These are phyloP conservation scores for Fusarium nematophilum DNA, from an alignment of 2,329 filamentous ascomycete genomes.

Conservation along the genomic window DNA sequence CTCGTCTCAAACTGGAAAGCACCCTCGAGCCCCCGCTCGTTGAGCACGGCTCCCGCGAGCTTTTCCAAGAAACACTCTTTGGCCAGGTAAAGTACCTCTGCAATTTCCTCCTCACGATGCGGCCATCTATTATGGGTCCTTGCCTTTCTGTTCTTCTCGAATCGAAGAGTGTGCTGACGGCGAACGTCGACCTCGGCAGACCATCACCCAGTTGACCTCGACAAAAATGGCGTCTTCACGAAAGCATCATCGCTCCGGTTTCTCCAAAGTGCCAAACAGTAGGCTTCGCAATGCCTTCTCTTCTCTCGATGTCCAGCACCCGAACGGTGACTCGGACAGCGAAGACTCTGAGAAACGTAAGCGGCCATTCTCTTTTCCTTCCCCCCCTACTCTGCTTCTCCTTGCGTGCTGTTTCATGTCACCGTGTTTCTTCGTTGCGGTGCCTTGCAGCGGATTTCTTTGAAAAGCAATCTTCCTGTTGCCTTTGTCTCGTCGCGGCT, in stretches of 20 bases:
- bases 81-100: conserved; percentile 13
- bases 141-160: neutral
- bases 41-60: neutral
- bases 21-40: neutral
- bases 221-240: conserved; percentile 21
- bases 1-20: neutral
- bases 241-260: conserved; percentile 12
- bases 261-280: neutral
- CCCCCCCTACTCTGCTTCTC: neutral
- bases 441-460: neutral
- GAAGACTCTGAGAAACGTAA: conserved; percentile 16
- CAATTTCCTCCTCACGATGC: neutral
- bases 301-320: neutral
- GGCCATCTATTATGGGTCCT: neutral
- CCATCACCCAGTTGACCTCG: neutral
- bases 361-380: neutral
- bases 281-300: conserved; percentile 23
- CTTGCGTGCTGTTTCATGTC: too few relatives aligned
- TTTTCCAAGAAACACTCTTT: neutral
- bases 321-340: neutral
- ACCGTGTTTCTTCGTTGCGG: neutral
- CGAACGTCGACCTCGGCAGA: neutral
- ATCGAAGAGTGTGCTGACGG: neutral
- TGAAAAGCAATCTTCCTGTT: neutral
- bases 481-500: too few relatives aligned